Evolutionary conservation across 371 early-diverging fungal species (phyloP).

Genomic region (Mortierella sp.): DNA sequence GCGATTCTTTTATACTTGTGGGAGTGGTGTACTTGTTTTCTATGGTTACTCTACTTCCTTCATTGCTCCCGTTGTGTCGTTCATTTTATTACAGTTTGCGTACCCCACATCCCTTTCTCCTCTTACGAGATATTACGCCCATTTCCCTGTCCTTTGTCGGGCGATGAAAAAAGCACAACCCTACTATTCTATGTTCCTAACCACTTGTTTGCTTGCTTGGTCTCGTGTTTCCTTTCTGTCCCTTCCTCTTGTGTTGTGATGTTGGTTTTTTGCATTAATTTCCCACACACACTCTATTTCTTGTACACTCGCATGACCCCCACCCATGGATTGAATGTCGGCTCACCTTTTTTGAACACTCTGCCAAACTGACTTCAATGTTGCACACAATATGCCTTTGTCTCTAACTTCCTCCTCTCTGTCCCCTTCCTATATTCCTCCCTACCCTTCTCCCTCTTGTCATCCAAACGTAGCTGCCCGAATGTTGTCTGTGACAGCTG

Average conservation of each 20-base stretch:
- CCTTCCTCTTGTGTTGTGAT: background rate
- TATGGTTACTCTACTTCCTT: background rate
- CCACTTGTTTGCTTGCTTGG: conserved; percentile 9
- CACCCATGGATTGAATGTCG: background rate
- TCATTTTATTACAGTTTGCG: conserved; percentile 10
- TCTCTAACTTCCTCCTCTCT: background rate
- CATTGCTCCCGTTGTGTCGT: background rate
- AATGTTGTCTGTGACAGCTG: conserved; percentile 54
- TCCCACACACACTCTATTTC: conserved; percentile 28
- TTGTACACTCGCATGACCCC: background rate
- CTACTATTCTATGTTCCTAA: background rate
- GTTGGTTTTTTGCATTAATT: conserved; percentile 36
- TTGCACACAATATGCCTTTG: background rate
- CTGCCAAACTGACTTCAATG: background rate
- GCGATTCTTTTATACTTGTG: background rate
- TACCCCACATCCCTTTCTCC: background rate
- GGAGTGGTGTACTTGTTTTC: background rate
- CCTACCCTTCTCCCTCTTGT: background rate
- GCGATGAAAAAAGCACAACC: conserved; percentile 5
- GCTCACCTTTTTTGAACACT: conserved; percentile 18
- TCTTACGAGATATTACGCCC: background rate
- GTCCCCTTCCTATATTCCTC: background rate
- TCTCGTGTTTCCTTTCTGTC: conserved; percentile 23
- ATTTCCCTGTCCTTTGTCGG: background rate
- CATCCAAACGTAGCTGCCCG: conserved; percentile 34